These are phyloP conservation scores for Nitzschia palea DNA, from an alignment of 108 stramenopile genomes.

Conservation along the genomic window DNA sequence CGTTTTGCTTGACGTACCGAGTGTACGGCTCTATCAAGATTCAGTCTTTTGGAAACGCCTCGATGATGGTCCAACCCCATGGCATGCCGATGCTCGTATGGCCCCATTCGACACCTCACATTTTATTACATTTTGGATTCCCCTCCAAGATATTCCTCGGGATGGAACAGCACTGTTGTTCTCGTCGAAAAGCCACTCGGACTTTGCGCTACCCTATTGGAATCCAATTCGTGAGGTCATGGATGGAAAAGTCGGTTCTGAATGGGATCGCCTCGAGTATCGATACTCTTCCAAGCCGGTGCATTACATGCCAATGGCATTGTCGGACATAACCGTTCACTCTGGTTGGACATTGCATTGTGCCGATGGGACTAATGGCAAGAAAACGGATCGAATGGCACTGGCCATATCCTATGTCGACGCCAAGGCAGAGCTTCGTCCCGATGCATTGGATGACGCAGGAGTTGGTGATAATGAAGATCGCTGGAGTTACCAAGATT, in stretches of 20 bases:
- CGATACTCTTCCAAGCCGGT: conserved; percentile 46
- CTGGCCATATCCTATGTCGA: conserved; percentile 80
- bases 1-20: conserved; percentile 57
- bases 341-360: conserved; percentile 87
- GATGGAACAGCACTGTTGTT: conserved; percentile 70
- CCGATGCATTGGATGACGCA: conserved; percentile 31
- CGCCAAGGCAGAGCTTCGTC: conserved; percentile 72
- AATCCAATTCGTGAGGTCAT: conserved; percentile 52
- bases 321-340: conserved; percentile 81
- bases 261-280: conserved; percentile 60
- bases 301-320: conserved; percentile 73
- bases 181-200: conserved; percentile 71
- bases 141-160: conserved; percentile 57
- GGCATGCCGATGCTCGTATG: conserved; percentile 88
- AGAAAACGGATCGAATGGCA: conserved; percentile 63
- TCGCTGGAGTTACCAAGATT: conserved; percentile 68
- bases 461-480: conserved; percentile 77
- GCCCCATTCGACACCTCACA: conserved; percentile 84
- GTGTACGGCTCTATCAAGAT: conserved; percentile 83
- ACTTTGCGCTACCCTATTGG: conserved; percentile 87
- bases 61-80: conserved; percentile 81
- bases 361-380: conserved; percentile 50
- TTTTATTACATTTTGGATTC: conserved; percentile 90
- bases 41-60: conserved; percentile 79
- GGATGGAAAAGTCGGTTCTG: not conserved